Evolutionary conservation across 73 alveolate genomes (phyloP), one percentile per base, ranked within the genome.

Genomic region (Paramecium pentaurelia): DNA sequence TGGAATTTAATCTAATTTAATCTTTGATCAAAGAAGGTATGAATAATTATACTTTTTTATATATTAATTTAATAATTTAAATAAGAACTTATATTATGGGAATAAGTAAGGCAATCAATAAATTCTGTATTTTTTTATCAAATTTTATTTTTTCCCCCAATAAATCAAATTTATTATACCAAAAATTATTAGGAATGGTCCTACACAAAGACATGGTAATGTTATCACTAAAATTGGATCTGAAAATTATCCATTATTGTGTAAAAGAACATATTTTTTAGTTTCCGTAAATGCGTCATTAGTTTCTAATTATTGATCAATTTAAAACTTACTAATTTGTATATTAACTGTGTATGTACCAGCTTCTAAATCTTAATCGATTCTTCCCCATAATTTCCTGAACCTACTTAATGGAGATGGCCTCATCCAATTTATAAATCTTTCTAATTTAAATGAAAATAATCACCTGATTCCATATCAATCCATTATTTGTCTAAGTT

Each of bases 361-460:
- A 44, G 92, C 73, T 27, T 58, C 77, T 47, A 97, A 71, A 37
- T 93, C 93, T 3, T 38, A 30, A 37, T 95, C 93, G 16, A 97
- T 94, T 86, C 93, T 86, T 40, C 99, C 99, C 99, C 99, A 97
- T 38, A 95, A 93, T 89, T 97, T 97, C 16, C 97, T 84, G 92
- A 95, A 95, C 85, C 94, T 93, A 6, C 98, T 96, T 60, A 97
- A 94, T 22, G 96, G 96, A 60, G 97, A 98, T 83, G 97, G 95
- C 86, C 97, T 95, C 98, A 97, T 97, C 99, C 99, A 97, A 8
- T 95, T 97, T 8, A 97, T 97, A 92, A 97, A 96, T 88, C 96
- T 97, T 49, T 97, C 97, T 37, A 16, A 20, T 20, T 34, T 73
- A 32, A 64, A 34, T 32, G 18, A 22, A 64, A 10, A 32, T 12